These are phyloP conservation scores for Ogataea wickerhamii DNA, from an alignment of 805 yeast species.

Conservation along the genomic window DNA sequence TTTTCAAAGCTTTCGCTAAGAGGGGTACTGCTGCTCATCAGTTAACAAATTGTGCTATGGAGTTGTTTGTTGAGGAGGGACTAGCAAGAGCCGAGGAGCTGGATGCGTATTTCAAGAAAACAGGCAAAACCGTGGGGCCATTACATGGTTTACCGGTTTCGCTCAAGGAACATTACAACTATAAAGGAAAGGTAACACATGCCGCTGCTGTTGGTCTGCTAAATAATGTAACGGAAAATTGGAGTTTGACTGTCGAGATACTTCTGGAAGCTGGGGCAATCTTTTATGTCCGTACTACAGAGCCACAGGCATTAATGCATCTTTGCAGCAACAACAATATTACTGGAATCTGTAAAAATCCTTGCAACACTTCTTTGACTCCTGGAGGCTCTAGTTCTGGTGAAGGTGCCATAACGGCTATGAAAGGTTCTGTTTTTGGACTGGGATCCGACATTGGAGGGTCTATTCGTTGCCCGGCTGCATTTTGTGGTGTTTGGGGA, in stretches of 20 bases:
- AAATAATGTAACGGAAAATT: constrained; percentile 38
- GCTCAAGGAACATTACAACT: constrained; percentile 53
- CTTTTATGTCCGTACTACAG: constrained; percentile 52
- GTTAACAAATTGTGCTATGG: constrained; percentile 46
- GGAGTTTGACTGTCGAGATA: constrained; percentile 38
- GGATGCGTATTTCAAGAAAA: constrained; percentile 45
- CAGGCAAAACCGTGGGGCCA: constrained; percentile 51
- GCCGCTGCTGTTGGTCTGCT: constrained; percentile 44
- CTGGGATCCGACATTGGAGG: constrained; percentile 53
- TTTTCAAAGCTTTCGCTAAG: constrained; percentile 44
- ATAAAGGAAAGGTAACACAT: constrained; percentile 49
- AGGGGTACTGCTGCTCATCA: constrained; percentile 49
- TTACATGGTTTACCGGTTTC: constrained; percentile 64
- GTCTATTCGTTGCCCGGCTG: constrained; percentile 53
- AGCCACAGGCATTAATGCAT: constrained; percentile 55
- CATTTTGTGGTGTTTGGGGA: constrained; percentile 48
- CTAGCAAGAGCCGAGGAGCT: constrained; percentile 45
- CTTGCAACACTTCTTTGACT: constrained; percentile 41
- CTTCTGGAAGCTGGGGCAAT: constrained; percentile 53
- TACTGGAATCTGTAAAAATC: constrained; percentile 49
- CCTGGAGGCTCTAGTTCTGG: constrained; percentile 58
- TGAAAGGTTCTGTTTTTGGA: constrained; percentile 44
- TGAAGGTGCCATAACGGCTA: constrained; percentile 45
- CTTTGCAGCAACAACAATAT: constrained; percentile 54
- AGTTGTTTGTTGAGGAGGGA: constrained; percentile 46